Evolutionary conservation across 2,329 filamentous ascomycete species (phyloP).

Genomic region (Blastomyces emzantsi): DNA sequence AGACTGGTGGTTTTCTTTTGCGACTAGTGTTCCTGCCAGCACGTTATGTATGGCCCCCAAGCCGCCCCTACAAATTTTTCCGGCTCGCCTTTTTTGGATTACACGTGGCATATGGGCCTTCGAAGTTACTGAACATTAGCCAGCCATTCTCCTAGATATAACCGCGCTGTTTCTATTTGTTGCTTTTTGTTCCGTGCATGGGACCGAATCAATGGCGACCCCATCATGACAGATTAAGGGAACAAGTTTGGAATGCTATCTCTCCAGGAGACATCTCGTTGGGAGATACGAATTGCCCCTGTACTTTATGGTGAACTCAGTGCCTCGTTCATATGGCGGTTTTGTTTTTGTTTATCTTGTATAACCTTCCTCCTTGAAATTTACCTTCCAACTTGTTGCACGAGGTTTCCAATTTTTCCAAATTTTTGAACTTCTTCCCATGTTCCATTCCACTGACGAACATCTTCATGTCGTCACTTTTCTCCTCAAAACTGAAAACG

Average conservation of each 20-base stretch:
- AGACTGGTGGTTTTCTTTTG: background rate
- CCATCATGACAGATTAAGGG: background rate
- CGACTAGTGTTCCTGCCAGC: background rate
- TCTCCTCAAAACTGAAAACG: conserved; percentile 12
- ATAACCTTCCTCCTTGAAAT: background rate
- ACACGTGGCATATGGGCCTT: background rate
- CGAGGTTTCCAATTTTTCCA: background rate
- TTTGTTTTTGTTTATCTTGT: background rate
- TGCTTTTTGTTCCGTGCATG: background rate
- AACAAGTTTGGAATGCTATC: background rate
- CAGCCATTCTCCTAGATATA: background rate
- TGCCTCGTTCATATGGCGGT: background rate
- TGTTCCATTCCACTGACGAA: background rate
- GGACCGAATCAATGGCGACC: background rate
- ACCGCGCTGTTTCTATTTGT: background rate
- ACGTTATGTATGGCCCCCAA: background rate
- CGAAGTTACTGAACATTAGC: background rate
- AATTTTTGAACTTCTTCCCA: background rate
- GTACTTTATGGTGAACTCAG: background rate
- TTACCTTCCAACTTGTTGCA: background rate
- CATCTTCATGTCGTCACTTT: conserved; percentile 13
- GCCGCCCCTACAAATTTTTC: too few species aligned
- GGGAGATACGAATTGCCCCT: background rate
- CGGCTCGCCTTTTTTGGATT: background rate
- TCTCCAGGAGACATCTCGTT: background rate